Percentiles rank a stretch among this genome's conserved stretches.
Evolutionary conservation across 1,284 basidiomycete species (phyloP).

Genomic region (Cystobasidium pallidum): DNA sequence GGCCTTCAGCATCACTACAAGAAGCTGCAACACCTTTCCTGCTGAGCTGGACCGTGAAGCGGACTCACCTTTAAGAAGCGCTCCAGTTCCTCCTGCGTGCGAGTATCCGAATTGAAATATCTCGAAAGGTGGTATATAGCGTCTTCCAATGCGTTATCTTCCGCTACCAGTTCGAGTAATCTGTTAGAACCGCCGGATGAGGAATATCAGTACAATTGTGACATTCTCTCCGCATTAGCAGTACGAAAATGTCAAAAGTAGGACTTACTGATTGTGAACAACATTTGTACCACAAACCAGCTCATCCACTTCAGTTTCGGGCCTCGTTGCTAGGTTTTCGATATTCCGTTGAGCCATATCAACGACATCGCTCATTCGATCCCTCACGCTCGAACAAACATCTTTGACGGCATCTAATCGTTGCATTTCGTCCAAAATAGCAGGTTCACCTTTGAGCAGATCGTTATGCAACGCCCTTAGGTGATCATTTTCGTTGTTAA

Average conservation of each 20-base stretch:
- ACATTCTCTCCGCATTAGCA: too few relatives aligned
- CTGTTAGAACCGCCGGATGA: conserved; percentile 59
- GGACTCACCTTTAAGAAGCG: conserved; percentile 78
- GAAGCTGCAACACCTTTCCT: too few relatives aligned
- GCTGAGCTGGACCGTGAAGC: too few relatives aligned
- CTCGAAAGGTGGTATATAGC: conserved; percentile 96
- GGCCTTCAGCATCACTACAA: too few relatives aligned
- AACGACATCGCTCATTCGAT: conserved; percentile 68
- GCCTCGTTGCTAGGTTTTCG: conserved; percentile 69
- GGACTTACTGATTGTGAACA: conserved; percentile 87
- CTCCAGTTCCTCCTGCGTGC: conserved; percentile 78
- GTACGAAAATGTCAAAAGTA: background rate
- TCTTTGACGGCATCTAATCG: conserved; percentile 92
- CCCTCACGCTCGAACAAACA: conserved; percentile 79
- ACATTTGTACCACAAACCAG: conserved; percentile 92
- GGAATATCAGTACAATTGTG: background rate
- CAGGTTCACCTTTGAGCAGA: conserved; percentile 83
- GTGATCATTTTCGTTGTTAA: conserved; percentile 72
- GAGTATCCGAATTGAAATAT: conserved; percentile 78
- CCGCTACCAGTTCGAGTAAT: conserved; percentile 91
- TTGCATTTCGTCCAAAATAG: conserved; percentile 92
- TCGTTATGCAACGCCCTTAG: conserved; percentile 78
- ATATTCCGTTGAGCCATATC: conserved; percentile 69
- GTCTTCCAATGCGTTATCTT: conserved; percentile 97
- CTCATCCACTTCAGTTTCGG: conserved; percentile 86